Evolutionary conservation across 2,329 filamentous ascomycete genomes (phyloP), one percentile per base, ranked within the genome.

Genomic region (Gyromitra esculenta): DNA sequence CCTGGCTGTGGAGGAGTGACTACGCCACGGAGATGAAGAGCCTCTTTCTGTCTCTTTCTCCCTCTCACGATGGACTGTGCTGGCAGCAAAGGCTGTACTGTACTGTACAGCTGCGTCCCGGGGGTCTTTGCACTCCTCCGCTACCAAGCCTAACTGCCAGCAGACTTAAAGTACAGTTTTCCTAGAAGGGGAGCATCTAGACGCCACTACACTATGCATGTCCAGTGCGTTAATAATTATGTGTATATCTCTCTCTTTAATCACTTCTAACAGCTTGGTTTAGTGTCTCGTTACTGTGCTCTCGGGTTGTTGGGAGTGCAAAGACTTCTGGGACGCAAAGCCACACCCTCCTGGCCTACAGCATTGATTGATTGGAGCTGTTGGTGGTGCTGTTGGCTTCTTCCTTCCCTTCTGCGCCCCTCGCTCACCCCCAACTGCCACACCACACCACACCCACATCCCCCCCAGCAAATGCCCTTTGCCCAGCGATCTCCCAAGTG

Each of bases 391-490:
- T 62, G 59, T 54, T 54, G 25, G 45, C 41, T n/a, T 21, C n/a
- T 43, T 43, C 63, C 39, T 48, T 48, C 5, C 43, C 31, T 50
- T 54, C 70, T 59, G 18, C 21, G 31, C 37, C 39, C 25, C 54
- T 39, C 69, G 21, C 31, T 54, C 45, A 11, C 3, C 37, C 9
- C 11, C 15, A n/a, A 18, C 48, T 8, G 15, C 21, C 63, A 65
- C 45, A 50, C 15, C 41, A 6, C 15, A n/a, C 45, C 45, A 7
- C 45, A 50, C 18, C 45, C 45, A 52, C 9, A 8, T 9, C 21
- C 8, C 21, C 18, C 50, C 7, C 63, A 65, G 31, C 45, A 45
- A 73, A 73, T 73, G 60, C 69, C 69, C 66, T 66, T 48, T 66
- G 18, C 63, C 70, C 70, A 67, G 39, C 41, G 59, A 66, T 73